Conservation (phyloP, 2,329 filamentous ascomycete genomes). For the Aspergillus proliferans region DNA sequence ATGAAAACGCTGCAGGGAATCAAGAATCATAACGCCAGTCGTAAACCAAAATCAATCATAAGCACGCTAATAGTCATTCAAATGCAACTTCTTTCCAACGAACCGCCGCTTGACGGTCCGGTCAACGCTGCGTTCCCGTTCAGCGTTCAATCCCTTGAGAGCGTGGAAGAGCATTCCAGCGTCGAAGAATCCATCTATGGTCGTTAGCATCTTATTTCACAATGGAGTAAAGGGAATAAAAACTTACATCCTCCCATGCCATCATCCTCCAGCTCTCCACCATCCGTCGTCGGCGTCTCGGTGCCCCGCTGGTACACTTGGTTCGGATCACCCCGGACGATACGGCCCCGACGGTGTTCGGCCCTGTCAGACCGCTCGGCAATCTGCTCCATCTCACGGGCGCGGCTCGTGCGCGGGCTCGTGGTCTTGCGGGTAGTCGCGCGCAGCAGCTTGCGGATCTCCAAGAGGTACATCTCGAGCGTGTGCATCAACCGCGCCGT, state of each 20-base stretch:
- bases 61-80: slow-evolving; percentile 38
- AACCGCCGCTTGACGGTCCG: slow-evolving; percentile 34
- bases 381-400: slow-evolving; percentile 53
- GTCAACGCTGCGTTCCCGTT: slow-evolving; percentile 30
- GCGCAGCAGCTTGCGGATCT: slow-evolving; percentile 77
- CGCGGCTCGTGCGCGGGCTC: slow-evolving; percentile 50
- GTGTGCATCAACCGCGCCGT: slow-evolving; percentile 86
- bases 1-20: background rate
- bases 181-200: slow-evolving; percentile 89
- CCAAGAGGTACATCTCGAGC: slow-evolving; percentile 81
- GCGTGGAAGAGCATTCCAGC: slow-evolving; percentile 90
- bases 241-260: slow-evolving; percentile 87
- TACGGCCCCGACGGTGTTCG: slow-evolving; percentile 61
- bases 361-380: slow-evolving; percentile 33
- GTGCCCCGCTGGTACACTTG: slow-evolving; percentile 38
- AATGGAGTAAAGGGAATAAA: slow-evolving; percentile 6
- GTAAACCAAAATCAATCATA: background rate
- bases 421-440: slow-evolving; percentile 56
- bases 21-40: background rate
- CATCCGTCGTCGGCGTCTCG: slow-evolving; percentile 62
- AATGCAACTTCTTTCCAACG: slow-evolving; percentile 44
- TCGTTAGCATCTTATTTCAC: slow-evolving; percentile 4
- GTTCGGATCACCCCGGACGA: slow-evolving; percentile 55
- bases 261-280: slow-evolving; percentile 69
- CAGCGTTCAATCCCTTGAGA: slow-evolving; percentile 55